Conservation (phyloP, 2,329 filamentous ascomycete genomes). For the Apiospora koreana region DNA sequence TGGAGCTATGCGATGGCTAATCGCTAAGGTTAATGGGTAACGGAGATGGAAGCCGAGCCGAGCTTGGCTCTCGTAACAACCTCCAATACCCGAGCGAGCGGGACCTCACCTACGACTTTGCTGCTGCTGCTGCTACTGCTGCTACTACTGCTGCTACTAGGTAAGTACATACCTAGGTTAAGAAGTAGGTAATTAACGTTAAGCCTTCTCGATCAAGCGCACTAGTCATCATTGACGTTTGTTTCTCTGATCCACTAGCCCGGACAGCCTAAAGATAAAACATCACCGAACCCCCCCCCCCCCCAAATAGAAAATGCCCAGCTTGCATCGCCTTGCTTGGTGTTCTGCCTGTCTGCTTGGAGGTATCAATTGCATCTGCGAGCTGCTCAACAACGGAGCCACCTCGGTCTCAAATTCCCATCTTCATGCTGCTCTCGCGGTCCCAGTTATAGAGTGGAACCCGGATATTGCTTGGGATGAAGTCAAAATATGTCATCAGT, state of each 20-base stretch:
- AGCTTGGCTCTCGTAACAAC: not conserved
- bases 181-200: too few species aligned
- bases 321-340: not conserved
- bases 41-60: not conserved
- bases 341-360: not conserved
- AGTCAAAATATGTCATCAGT: not conserved
- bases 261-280: conserved; percentile 2
- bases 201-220: not conserved
- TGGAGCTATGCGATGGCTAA: too few species aligned
- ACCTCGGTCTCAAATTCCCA: not conserved
- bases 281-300: not conserved
- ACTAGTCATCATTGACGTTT: not conserved
- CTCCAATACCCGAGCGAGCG: not conserved
- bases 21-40: not conserved
- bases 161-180: too few species aligned
- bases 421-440: not conserved
- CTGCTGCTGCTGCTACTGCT: too few species aligned
- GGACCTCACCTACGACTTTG: too few species aligned
- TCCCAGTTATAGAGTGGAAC: not conserved
- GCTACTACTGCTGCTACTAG: too few species aligned
- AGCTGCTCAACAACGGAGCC: not conserved
- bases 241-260: not conserved
- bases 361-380: not conserved
- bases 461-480: not conserved
- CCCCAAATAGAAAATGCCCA: not conserved